Base-by-base conservation (phyloP, 805 yeast species). In the Barnettozyma californica region DNA sequence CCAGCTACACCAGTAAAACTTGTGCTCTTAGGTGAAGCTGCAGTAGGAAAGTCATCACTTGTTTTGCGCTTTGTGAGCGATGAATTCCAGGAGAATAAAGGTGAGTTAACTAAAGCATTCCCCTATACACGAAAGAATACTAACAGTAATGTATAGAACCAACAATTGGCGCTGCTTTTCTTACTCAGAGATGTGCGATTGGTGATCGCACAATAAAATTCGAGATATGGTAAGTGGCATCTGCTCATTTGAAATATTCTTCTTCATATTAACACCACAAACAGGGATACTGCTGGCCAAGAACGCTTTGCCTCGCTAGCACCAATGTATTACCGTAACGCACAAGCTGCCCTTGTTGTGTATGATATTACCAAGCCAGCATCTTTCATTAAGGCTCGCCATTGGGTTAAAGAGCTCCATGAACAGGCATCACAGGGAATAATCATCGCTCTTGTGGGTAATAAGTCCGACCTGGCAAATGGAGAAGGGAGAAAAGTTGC, bases 291-390 rank as follows among this genome's bases (percentile, higher is more conserved):
- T 13, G 98, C 98, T 2, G 99, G 99, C 19, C 98, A 92, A 72
- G 99, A 92, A 67, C 72, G 99, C 54, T 92, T 92, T 73, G 97
- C 97, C 14, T 83, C 92, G 23, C 76, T 92, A 61, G 97, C 98
- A 1, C 98, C 98, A 26, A 85, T 92, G 94, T 92, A 92, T 69
- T 92, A 92, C 71, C 79, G 99, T 65, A 92, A 94, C 62, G 97
- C 99, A 14, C 97, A 91, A 65, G 95, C 96, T 25, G 98, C 98
- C 0, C 72, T 92, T 53, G 96, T 94, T 13, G 99, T 92, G 9
- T 92, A 92, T 65, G 99, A 92, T 62, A 80, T 92, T 56, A 91
- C 98, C 36, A 90, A 90, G 63, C 96, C 97, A 3, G 94, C 95
- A 13, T 85, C 95, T 21, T 92, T 92, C 60, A 84, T 90, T 59